phyloP scores from a whole-genome alignment of 2,329 filamentous ascomycete genomes.

The Sporothrix luriei region DNA sequence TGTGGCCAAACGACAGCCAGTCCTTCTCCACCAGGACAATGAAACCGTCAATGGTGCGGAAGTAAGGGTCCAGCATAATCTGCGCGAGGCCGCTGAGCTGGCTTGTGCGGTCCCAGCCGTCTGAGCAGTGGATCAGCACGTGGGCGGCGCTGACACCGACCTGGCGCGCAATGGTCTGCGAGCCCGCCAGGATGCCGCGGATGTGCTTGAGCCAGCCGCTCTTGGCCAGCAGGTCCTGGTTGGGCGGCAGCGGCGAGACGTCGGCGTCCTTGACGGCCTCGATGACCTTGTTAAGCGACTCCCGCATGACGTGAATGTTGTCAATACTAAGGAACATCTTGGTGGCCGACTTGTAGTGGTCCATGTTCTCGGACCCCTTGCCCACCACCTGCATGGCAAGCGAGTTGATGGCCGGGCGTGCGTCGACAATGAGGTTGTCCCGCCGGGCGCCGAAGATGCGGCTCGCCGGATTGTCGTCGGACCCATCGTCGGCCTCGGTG shows the following conservation, averaged over 20 bases:
- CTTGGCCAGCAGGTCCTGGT: slow-evolving; percentile 74
- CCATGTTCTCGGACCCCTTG: slow-evolving; percentile 95
- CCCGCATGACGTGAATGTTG: slow-evolving; percentile 98
- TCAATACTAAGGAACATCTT: slow-evolving; percentile 95
- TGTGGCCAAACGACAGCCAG: slow-evolving; percentile 96
- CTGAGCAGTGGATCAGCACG: slow-evolving; percentile 94
- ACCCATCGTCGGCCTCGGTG: slow-evolving; percentile 21
- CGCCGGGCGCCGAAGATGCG: slow-evolving; percentile 83
- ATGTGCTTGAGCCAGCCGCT: slow-evolving; percentile 95
- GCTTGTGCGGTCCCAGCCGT: slow-evolving; percentile 96
- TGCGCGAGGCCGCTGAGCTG: slow-evolving; percentile 91
- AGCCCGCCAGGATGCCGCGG: slow-evolving; percentile 77
- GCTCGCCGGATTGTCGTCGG: slow-evolving; percentile 62
- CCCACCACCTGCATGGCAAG: slow-evolving; percentile 92
- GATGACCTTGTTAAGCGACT: slow-evolving; percentile 82
- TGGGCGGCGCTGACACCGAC: slow-evolving; percentile 92
- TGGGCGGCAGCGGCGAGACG: slow-evolving; percentile 78
- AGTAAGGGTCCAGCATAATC: slow-evolving; percentile 93
- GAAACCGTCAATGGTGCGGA: slow-evolving; percentile 90
- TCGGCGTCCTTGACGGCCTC: slow-evolving; percentile 93
- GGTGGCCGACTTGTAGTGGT: slow-evolving; percentile 88
- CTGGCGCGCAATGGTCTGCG: slow-evolving; percentile 79
- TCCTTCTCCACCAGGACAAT: slow-evolving; percentile 95
- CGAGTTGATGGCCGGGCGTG: slow-evolving; percentile 89
- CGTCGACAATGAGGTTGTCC: slow-evolving; percentile 92